These are phyloP conservation scores for Achaetomium macrosporum DNA, from an alignment of 2,329 filamentous ascomycete genomes.

Conservation along the genomic window DNA sequence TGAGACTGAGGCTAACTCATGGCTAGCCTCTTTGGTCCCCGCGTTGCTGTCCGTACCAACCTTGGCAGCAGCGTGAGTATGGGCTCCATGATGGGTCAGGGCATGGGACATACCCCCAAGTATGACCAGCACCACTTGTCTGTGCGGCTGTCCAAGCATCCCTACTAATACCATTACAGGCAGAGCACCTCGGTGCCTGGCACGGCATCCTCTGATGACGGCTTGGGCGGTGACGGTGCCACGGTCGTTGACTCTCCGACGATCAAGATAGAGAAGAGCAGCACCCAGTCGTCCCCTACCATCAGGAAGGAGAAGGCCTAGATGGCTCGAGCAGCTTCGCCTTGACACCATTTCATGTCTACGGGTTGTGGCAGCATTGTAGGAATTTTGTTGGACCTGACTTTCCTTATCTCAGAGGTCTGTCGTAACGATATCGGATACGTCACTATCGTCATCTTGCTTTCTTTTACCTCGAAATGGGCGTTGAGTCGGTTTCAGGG, in stretches of 20 bases:
- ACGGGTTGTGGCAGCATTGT: constrained; percentile 20
- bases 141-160: constrained; percentile 1
- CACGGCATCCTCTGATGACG: constrained; percentile 41
- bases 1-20: constrained; percentile 2
- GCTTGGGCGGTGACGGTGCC: constrained; percentile 45
- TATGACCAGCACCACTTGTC: constrained; percentile 15
- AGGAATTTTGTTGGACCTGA: constrained; percentile 16
- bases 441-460: constrained; percentile 23
- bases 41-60: constrained; percentile 16
- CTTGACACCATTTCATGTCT: constrained; percentile 12
- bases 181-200: constrained; percentile 37
- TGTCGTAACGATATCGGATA: constrained; percentile 20
- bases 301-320: constrained; percentile 38
- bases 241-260: constrained; percentile 48
- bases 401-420: constrained; percentile 19
- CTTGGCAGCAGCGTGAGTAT: constrained; percentile 12
- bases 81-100: constrained; percentile 14
- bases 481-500: constrained; percentile 11
- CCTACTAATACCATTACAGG: constrained; percentile 27
- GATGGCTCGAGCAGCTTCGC: constrained; percentile 22
- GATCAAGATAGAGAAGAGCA: constrained; percentile 37
- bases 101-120: constrained; percentile 19
- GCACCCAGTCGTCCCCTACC: constrained; percentile 47
- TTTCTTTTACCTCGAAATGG: constrained; percentile 13
- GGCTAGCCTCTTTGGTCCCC: constrained; percentile 21